These are phyloP conservation scores for Larix sibirica DNA, from an alignment of 83 land plant species.

Conservation along the genomic window DNA sequence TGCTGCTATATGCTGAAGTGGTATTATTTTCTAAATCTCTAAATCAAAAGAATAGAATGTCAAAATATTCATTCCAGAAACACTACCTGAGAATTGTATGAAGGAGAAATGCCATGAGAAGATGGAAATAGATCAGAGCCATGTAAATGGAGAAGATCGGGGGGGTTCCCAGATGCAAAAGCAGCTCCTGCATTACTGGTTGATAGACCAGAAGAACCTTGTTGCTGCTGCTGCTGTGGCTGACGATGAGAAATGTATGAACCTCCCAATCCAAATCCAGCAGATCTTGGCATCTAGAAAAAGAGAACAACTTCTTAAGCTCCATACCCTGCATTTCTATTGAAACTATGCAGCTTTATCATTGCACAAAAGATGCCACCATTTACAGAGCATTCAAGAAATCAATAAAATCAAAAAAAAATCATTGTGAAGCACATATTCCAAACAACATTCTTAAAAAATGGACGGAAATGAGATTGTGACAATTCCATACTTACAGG, in stretches of 20 bases:
- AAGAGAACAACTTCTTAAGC: background rate
- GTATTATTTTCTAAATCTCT: background rate
- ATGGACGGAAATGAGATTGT: background rate
- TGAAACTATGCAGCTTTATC: too few species aligned
- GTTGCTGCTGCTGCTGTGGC: constrained; percentile 24
- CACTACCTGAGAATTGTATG: constrained; percentile 62
- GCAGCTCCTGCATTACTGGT: constrained; percentile 42
- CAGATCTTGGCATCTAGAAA: constrained; percentile 84
- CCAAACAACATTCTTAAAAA: constrained; percentile 1
- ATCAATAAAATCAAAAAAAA: background rate
- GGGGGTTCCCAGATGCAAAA: constrained; percentile 54
- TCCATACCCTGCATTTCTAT: background rate
- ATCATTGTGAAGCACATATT: background rate
- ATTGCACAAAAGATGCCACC: too few species aligned
- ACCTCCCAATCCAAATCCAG: constrained; percentile 77
- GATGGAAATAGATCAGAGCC: constrained; percentile 72
- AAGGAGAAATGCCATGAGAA: constrained; percentile 49
- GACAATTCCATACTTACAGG: constrained; percentile 45
- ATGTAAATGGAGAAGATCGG: constrained; percentile 78
- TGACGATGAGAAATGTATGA: constrained; percentile 72
- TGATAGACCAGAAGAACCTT: constrained; percentile 28
- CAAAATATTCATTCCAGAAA: background rate
- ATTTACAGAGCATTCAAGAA: background rate
- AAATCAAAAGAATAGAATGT: too few species aligned
- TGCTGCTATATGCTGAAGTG: background rate